These are phyloP conservation scores for Fusarium heterosporum DNA, from an alignment of 2,329 filamentous ascomycete species.

Conservation along the genomic window DNA sequence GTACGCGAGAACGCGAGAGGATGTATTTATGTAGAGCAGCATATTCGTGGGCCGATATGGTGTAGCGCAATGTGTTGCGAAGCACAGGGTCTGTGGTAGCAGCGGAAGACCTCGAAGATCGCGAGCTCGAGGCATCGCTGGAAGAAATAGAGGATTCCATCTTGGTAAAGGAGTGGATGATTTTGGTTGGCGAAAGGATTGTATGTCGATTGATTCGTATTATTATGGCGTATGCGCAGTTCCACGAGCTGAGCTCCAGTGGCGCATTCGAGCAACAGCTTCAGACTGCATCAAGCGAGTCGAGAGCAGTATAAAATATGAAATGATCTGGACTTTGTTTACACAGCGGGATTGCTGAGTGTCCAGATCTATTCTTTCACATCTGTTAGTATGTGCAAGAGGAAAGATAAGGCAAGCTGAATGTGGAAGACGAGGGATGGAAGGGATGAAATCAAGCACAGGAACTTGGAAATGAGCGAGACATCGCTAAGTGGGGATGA, in stretches of 20 bases:
- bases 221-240: conserved; percentile 33
- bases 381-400: conserved; percentile 13
- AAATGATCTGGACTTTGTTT: not conserved
- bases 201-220: conserved; percentile 9
- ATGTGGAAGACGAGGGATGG: conserved; percentile 8
- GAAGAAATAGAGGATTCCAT: conserved; percentile 42
- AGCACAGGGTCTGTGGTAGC: conserved; percentile 72
- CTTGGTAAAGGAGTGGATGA: conserved; percentile 15
- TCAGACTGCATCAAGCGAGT: conserved; percentile 42
- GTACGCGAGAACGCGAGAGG: conserved; percentile 74
- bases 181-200: conserved; percentile 15
- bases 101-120: conserved; percentile 36
- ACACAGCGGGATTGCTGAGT: conserved; percentile 21
- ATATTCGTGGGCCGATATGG: conserved; percentile 87
- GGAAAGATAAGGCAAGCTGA: not conserved
- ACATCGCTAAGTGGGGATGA: conserved; percentile 33
- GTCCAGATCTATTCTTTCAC: conserved; percentile 28
- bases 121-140: conserved; percentile 40
- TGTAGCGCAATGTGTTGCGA: conserved; percentile 88
- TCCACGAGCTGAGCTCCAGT: conserved; percentile 44
- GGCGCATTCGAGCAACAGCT: conserved; percentile 41
- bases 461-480: conserved; percentile 42
- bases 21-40: conserved; percentile 85
- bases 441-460: conserved; percentile 38
- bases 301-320: not conserved